Conservation (phyloP, 106 monocot genomes). For the Phalaenopsis equestris region DNA sequence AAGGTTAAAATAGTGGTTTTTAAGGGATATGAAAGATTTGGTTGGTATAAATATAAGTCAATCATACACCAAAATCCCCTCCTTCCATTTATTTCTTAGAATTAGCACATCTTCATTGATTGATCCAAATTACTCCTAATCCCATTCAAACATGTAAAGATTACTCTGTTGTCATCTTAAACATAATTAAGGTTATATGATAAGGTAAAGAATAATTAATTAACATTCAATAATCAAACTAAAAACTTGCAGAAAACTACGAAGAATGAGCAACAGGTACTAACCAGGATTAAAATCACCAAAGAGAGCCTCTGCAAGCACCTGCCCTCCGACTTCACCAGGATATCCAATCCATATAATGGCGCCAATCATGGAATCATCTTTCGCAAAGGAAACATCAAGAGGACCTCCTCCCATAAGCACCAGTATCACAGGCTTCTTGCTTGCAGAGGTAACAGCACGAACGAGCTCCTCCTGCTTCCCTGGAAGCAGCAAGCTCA, state of each 20-base stretch:
- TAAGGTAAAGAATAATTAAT: neutral
- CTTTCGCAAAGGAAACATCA: conserved; percentile 67
- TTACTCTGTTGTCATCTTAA: neutral
- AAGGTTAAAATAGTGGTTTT: too few relatives aligned
- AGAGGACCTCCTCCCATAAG: conserved; percentile 80
- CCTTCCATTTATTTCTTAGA: too few relatives aligned
- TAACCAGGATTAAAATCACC: conserved; percentile 76
- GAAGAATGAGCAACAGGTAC: neutral
- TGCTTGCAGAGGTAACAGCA: conserved; percentile 31
- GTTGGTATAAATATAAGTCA: too few relatives aligned
- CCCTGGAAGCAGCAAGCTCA: conserved; percentile 75
- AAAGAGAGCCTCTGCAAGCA: conserved; percentile 63
- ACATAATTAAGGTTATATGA: neutral
- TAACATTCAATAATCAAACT: neutral
- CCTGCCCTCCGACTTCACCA: conserved; percentile 74
- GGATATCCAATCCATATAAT: conserved; percentile 93
- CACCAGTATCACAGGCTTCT: conserved; percentile 57
- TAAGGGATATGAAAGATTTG: too few relatives aligned
- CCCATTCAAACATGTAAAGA: neutral
- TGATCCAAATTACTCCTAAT: too few relatives aligned
- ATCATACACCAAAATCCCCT: too few relatives aligned
- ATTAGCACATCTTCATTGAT: too few relatives aligned
- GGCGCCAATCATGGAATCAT: conserved; percentile 36
- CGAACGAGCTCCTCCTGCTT: conserved; percentile 58
- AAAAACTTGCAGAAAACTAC: neutral